phyloP scores from a whole-genome alignment of 2,329 filamentous ascomycete genomes.

The Aspergillus tamarii region DNA sequence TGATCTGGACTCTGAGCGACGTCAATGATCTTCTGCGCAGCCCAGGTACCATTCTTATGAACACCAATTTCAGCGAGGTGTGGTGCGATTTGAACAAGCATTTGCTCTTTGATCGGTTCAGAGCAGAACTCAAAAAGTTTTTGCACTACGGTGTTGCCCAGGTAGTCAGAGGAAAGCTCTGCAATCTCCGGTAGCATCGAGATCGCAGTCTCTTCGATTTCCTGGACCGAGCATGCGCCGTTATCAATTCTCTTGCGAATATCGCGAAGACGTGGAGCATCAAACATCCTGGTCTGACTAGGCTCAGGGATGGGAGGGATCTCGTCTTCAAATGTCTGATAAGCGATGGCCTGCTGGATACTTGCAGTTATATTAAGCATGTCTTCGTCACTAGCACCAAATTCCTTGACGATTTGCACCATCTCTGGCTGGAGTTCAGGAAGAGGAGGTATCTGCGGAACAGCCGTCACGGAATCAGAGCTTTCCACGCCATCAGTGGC shows the following conservation, averaged over 20 bases:
- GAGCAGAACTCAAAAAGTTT: conserved; percentile 98
- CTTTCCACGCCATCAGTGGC: conserved; percentile 34
- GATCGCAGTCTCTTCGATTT: conserved; percentile 89
- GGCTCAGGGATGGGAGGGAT: conserved; percentile 89
- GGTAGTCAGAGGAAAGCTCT: conserved; percentile 91
- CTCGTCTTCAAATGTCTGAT: conserved; percentile 73
- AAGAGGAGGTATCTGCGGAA: conserved; percentile 68
- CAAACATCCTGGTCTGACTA: conserved; percentile 83
- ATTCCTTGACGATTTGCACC: conserved; percentile 80
- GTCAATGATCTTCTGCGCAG: conserved; percentile 98
- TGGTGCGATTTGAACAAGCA: conserved; percentile 84
- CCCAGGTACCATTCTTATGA: conserved; percentile 99
- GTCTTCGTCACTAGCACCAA: conserved; percentile 84
- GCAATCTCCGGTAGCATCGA: conserved; percentile 97
- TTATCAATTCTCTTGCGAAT: conserved; percentile 98
- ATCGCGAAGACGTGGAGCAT: conserved; percentile 91
- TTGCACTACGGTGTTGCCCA: conserved; percentile 99
- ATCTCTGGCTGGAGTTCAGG: conserved; percentile 82
- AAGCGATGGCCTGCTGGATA: conserved; percentile 77
- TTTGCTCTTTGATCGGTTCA: conserved; percentile 84
- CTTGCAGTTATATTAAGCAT: conserved; percentile 69
- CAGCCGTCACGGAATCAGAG: conserved; percentile 37
- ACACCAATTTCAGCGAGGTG: conserved; percentile 95
- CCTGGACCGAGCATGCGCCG: conserved; percentile 77
- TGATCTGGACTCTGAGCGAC: conserved; percentile 84